These are phyloP conservation scores for Metschnikowia vanudenii DNA, from an alignment of 805 yeast genomes.

Conservation along the genomic window DNA sequence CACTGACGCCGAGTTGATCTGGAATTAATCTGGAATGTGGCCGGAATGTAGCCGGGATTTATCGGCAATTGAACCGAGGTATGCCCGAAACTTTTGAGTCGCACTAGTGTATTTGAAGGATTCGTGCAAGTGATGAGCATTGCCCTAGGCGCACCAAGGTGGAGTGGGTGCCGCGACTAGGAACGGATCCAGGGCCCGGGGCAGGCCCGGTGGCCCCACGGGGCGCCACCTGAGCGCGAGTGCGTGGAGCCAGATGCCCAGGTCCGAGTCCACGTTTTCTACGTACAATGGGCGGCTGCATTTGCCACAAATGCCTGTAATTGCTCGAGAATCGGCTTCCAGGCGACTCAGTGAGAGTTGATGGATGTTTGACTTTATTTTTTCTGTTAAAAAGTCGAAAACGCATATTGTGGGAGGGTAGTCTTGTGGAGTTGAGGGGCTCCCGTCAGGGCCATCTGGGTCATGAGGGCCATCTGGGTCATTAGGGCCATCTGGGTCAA, in stretches of 20 bases:
- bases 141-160: conserved; percentile 8
- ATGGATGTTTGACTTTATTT: neutral
- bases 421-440: neutral
- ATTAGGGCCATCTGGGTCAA: too few species aligned
- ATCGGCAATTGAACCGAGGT: too few species aligned
- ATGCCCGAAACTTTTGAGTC: too few species aligned
- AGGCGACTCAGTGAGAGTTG: neutral
- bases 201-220: neutral
- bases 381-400: neutral
- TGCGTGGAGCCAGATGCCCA: conserved; percentile 50
- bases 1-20: too few species aligned
- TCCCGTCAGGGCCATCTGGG: too few species aligned
- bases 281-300: conserved; percentile 17
- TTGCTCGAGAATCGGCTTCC: neutral
- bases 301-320: conserved; percentile 11
- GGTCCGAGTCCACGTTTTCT: conserved; percentile 16
- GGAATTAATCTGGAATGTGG: too few species aligned
- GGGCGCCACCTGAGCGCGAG: conserved; percentile 27
- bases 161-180: conserved; percentile 7
- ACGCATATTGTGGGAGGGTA: neutral
- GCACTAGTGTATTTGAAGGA: too few species aligned
- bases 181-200: neutral
- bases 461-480: too few species aligned
- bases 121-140: neutral
- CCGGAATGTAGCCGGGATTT: too few species aligned